Percentiles rank a stretch among this genome's conserved stretches.
Evolutionary conservation across 495 filamentous ascomycete genomes (phyloP).

Genomic region (Annulohypoxylon stygium): DNA sequence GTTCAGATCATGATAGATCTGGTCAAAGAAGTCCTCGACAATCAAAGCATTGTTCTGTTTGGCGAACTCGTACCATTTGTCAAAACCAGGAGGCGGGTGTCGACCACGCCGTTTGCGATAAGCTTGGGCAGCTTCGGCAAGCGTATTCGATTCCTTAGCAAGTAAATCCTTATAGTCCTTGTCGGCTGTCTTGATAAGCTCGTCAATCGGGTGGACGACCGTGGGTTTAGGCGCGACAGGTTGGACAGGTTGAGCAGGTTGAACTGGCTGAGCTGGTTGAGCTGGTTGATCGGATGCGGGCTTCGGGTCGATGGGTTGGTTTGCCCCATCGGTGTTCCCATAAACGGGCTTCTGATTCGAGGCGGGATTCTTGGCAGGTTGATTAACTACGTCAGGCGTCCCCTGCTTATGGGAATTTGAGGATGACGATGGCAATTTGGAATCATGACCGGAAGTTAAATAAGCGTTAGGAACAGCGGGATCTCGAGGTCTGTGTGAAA

Average conservation of each 20-base stretch:
- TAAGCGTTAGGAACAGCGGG: slow-evolving; percentile 25
- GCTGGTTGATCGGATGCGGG: slow-evolving; percentile 29
- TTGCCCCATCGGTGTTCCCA: slow-evolving; percentile 16
- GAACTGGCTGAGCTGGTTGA: slow-evolving; percentile 25
- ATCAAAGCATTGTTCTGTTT: slow-evolving; percentile 69
- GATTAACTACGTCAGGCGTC: slow-evolving; percentile 31
- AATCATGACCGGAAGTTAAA: slow-evolving; percentile 29
- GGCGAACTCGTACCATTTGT: slow-evolving; percentile 76
- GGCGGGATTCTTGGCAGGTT: slow-evolving; percentile 30
- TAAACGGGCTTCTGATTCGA: slow-evolving; percentile 36
- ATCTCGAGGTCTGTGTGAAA: slow-evolving; percentile 34
- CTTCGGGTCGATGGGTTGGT: slow-evolving; percentile 33
- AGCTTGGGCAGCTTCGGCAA: slow-evolving; percentile 69
- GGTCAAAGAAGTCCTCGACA: slow-evolving; percentile 79
- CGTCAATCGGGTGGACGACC: slow-evolving; percentile 61
- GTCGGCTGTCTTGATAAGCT: slow-evolving; percentile 59
- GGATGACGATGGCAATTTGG: slow-evolving; percentile 18
- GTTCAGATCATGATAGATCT: slow-evolving; percentile 76
- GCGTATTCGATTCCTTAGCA: slow-evolving; percentile 60
- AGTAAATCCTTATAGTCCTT: slow-evolving; percentile 56
- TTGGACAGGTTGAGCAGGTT: slow-evolving; percentile 33
- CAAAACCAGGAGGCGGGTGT: slow-evolving; percentile 80
- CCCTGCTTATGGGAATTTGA: slow-evolving; percentile 25
- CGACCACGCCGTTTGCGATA: slow-evolving; percentile 74
- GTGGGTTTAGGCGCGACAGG: slow-evolving; percentile 36